Conservation (phyloP, 2,329 filamentous ascomycete species). For the Colletotrichum caudatum region DNA sequence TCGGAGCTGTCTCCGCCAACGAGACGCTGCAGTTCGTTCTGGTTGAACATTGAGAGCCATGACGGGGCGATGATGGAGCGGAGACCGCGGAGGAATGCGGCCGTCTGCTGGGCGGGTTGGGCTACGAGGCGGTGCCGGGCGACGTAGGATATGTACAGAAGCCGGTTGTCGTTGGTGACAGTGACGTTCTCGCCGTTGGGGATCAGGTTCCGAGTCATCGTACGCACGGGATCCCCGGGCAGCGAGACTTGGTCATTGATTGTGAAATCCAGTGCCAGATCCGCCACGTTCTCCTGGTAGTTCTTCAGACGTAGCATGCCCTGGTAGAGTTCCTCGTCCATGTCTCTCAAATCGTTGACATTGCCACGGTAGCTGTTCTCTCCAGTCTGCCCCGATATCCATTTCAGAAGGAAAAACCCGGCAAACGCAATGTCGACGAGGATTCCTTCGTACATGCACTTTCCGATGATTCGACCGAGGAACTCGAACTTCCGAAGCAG, state of each 20-base stretch:
- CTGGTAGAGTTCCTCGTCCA: slow-evolving; percentile 91
- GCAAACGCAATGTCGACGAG: slow-evolving; percentile 93
- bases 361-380: slow-evolving; percentile 87
- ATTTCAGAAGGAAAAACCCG: slow-evolving; percentile 95
- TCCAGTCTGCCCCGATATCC: slow-evolving; percentile 76
- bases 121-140: slow-evolving; percentile 86
- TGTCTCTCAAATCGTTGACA: slow-evolving; percentile 91
- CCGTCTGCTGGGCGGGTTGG: slow-evolving; percentile 85
- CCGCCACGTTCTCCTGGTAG: slow-evolving; percentile 82
- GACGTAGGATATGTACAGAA: slow-evolving; percentile 94
- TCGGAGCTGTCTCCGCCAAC: slow-evolving; percentile 88
- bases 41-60: slow-evolving; percentile 99
- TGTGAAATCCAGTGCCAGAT: slow-evolving; percentile 89
- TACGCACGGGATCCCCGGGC: slow-evolving; percentile 63
- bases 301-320: slow-evolving; percentile 88
- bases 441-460: slow-evolving; percentile 97
- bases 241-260: slow-evolving; percentile 77
- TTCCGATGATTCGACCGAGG: slow-evolving; percentile 90
- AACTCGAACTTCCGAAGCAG: slow-evolving; percentile 87
- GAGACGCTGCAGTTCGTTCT: slow-evolving; percentile 91
- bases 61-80: slow-evolving; percentile 88
- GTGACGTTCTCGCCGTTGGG: slow-evolving; percentile 79
- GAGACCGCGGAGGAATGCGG: slow-evolving; percentile 88
- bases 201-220: slow-evolving; percentile 80
- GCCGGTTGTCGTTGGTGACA: slow-evolving; percentile 92